Evolutionary conservation across 1,284 basidiomycete species (phyloP).

Genomic region (Entoloma clypeatum): DNA sequence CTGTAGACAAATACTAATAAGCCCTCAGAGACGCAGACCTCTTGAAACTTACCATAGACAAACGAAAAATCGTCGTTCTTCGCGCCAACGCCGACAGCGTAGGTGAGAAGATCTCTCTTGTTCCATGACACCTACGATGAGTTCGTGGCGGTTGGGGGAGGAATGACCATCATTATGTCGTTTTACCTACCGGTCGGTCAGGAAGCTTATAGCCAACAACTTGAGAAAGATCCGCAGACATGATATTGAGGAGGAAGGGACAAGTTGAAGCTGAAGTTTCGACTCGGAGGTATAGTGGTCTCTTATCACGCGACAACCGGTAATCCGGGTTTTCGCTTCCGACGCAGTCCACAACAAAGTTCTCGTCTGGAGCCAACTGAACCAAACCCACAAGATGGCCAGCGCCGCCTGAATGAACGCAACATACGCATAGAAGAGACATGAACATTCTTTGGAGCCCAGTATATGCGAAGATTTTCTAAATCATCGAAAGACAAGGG

Average conservation of each 20-base stretch:
- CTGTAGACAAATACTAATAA: slow-evolving; percentile 24
- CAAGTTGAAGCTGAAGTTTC: too few species aligned
- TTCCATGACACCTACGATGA: slow-evolving; percentile 61
- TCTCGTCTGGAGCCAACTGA: too few species aligned
- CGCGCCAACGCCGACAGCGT: slow-evolving; percentile 69
- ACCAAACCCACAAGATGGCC: too few species aligned
- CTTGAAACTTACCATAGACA: slow-evolving; percentile 51
- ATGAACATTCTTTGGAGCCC: too few species aligned
- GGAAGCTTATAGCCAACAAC: slow-evolving; percentile 45
- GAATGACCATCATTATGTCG: not conserved
- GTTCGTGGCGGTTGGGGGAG: not conserved
- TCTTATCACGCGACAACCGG: too few species aligned
- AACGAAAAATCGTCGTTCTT: slow-evolving; percentile 58
- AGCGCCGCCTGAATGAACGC: too few species aligned
- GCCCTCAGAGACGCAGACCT: not conserved
- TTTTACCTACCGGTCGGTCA: slow-evolving; percentile 40
- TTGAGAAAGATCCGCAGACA: slow-evolving; percentile 46
- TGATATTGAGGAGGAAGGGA: slow-evolving; percentile 15
- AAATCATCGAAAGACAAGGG: too few species aligned
- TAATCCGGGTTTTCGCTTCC: too few species aligned
- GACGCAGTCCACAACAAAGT: too few species aligned
- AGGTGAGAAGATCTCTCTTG: slow-evolving; percentile 63
- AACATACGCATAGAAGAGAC: too few species aligned
- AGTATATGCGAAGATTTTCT: too few species aligned
- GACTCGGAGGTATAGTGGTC: too few species aligned